Conservation (phyloP, 768 basidiomycete genomes). For the Rhodotorula kratochvilovae region DNA sequence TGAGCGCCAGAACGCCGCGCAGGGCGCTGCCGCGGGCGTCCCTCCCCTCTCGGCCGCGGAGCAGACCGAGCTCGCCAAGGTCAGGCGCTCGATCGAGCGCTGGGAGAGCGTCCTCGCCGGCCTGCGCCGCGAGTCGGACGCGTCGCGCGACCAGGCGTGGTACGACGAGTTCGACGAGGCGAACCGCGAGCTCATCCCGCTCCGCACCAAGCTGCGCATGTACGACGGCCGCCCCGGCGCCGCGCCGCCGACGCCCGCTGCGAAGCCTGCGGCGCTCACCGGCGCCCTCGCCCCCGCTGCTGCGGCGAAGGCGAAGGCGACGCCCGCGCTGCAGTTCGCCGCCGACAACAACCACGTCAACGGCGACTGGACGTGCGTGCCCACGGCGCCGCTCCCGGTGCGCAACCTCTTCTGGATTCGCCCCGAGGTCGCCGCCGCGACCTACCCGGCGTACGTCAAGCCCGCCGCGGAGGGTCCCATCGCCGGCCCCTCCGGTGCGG, state of each 20-base stretch:
- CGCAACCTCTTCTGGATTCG: neutral
- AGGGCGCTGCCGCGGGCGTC: neutral
- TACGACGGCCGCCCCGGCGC: neutral
- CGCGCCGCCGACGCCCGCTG: too few species aligned
- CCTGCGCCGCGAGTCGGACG: neutral
- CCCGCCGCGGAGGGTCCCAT: neutral
- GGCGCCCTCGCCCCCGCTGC: neutral
- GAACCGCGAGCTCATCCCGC: slow-evolving; percentile 1
- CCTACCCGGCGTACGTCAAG: neutral
- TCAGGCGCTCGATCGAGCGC: slow-evolving; percentile 1
- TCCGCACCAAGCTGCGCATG: neutral
- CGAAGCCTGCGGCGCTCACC: neutral
- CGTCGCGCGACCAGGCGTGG: neutral
- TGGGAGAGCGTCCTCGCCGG: neutral
- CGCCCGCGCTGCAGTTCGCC: neutral
- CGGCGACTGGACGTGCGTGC: neutral
- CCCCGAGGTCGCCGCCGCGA: neutral
- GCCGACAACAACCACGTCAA: neutral
- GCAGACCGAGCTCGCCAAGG: neutral
- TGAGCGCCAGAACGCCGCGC: slow-evolving; percentile 7
- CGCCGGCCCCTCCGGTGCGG: neutral
- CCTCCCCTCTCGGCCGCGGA: neutral
- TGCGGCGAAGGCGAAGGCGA: neutral
- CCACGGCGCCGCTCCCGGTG: neutral
- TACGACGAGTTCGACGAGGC: neutral